Evolutionary conservation across 176 grass and related monocot genomes (phyloP).

Genomic region (Cymbopogon citratus): DNA sequence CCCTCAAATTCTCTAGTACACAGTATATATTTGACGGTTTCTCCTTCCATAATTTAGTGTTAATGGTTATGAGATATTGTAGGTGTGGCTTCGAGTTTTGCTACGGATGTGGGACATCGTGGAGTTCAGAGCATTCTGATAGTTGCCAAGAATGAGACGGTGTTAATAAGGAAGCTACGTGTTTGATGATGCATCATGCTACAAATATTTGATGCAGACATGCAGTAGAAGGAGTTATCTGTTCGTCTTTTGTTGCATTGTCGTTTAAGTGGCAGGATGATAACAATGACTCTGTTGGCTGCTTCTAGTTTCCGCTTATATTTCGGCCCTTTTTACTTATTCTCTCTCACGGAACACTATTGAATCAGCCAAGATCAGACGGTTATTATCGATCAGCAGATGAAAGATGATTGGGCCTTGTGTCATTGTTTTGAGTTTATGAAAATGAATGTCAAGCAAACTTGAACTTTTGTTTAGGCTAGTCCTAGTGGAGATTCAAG

Average conservation of each 20-base stretch:
- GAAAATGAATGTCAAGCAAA: background rate
- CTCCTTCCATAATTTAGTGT: background rate
- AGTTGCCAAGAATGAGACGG: background rate
- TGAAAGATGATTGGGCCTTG: background rate
- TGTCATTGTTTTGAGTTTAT: background rate
- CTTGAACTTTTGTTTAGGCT: background rate
- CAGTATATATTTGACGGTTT: background rate
- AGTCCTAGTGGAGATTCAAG: too few relatives aligned
- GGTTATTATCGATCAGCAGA: too few relatives aligned
- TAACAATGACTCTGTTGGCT: too few relatives aligned
- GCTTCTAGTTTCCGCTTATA: too few relatives aligned
- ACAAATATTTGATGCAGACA: background rate
- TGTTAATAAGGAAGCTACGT: background rate
- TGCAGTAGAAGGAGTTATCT: background rate
- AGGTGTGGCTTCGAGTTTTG: slow-evolving; percentile 62
- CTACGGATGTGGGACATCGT: slow-evolving; percentile 37
- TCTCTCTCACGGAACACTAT: too few relatives aligned
- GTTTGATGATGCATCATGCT: background rate
- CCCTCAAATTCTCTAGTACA: background rate
- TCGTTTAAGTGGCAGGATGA: too few relatives aligned
- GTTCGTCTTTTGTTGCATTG: background rate
- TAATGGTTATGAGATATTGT: background rate
- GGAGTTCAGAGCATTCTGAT: background rate
- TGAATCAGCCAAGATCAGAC: too few relatives aligned
- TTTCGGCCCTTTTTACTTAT: too few relatives aligned